A percentile compares a stretch with the other conserved stretches of the same genome.
Conservation (phyloP, 2,329 filamentous ascomycete genomes). For the Talaromyces piceae region DNA sequence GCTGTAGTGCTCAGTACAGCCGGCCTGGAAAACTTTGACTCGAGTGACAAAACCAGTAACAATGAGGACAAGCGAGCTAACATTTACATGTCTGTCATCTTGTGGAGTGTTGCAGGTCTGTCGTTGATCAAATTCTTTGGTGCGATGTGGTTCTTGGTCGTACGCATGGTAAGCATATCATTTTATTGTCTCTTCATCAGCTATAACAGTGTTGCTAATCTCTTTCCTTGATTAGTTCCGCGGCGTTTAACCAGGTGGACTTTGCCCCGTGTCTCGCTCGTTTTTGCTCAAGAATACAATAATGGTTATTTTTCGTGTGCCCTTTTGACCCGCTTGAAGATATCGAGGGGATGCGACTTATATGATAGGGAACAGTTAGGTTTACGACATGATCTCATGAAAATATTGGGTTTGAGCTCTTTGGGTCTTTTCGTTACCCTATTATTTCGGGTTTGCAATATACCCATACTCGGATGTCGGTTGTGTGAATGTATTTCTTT, state of each 20-base stretch:
- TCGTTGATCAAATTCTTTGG: conserved; percentile 83
- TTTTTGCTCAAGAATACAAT: background rate
- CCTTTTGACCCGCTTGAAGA: background rate
- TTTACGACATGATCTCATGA: background rate
- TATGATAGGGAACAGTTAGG: background rate
- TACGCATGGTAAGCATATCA: conserved; percentile 64
- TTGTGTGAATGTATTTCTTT: background rate
- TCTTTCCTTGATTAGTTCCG: conserved; percentile 42
- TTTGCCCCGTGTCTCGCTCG: background rate
- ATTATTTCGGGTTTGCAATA: background rate
- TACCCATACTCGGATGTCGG: background rate
- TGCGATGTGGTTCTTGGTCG: conserved; percentile 85
- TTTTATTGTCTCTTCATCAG: background rate
- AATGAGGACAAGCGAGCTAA: conserved; percentile 54
- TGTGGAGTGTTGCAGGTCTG: conserved; percentile 82
- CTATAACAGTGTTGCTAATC: background rate
- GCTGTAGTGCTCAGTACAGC: conserved; percentile 82
- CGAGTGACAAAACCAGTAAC: conserved; percentile 33
- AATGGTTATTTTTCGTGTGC: background rate
- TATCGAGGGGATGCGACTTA: background rate
- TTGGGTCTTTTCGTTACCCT: too few species aligned
- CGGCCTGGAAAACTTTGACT: conserved; percentile 63
- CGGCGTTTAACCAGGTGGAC: conserved; percentile 32
- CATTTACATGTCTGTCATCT: conserved; percentile 77
- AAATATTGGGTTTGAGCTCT: background rate